These are phyloP conservation scores for Gliomastix tumulicola DNA, from an alignment of 2,329 filamentous ascomycete species.

Conservation along the genomic window DNA sequence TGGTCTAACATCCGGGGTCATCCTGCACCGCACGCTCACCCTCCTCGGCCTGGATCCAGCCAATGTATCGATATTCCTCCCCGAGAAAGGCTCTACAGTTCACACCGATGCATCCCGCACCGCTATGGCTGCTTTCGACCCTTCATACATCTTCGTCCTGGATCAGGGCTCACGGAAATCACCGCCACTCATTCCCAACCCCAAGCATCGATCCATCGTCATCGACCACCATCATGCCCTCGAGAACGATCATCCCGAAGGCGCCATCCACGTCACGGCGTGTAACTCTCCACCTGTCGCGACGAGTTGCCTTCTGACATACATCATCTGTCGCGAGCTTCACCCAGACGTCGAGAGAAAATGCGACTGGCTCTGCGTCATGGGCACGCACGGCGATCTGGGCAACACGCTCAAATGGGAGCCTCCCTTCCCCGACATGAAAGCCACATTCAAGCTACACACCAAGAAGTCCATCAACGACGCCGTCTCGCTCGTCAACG, in stretches of 20 bases:
- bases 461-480: constrained; percentile 57
- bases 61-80: constrained; percentile 50
- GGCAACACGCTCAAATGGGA: constrained; percentile 60
- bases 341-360: constrained; percentile 38
- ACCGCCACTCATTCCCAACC: constrained; percentile 41
- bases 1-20: constrained; percentile 57
- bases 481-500: constrained; percentile 58
- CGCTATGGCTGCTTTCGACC: constrained; percentile 40
- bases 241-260: constrained; percentile 47
- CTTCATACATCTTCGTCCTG: constrained; percentile 54
- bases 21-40: constrained; percentile 51
- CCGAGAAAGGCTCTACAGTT: constrained; percentile 52
- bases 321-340: constrained; percentile 52
- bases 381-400: constrained; percentile 62
- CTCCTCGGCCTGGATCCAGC: constrained; percentile 47
- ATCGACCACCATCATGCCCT: constrained; percentile 60
- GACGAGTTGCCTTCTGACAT: constrained; percentile 57
- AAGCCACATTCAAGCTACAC: constrained; percentile 48
- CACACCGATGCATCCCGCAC: constrained; percentile 45
- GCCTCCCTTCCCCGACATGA: constrained; percentile 61
- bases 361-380: constrained; percentile 55
- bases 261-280: constrained; percentile 49
- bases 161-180: constrained; percentile 56
- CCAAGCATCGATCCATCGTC: constrained; percentile 42
- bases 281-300: constrained; percentile 59